Base-by-base conservation (phyloP, 805 yeast species). In the Yarrowia porcina region DNA sequence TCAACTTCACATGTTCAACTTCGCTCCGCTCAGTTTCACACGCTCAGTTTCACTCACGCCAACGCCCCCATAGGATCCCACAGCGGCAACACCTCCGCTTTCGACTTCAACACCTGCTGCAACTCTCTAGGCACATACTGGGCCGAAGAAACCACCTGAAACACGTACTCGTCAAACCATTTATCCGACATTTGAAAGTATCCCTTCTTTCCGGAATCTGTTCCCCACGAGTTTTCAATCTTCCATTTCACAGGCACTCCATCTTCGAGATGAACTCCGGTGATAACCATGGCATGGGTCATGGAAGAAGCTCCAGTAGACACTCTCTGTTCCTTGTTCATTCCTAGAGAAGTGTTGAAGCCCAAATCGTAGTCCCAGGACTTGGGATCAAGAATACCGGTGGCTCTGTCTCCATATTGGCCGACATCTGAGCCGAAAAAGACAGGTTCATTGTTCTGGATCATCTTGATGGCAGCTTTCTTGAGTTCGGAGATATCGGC, bases 351-450 rank as follows among this genome's bases (percentile, higher is more conserved):
- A n/a, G 69, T 68, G 64, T 67, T 67, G 64, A 69, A 68, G 4
- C 70, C 71, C 63, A 85, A 73, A 66, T 82, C 76, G 74, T 84
- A 88, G 69, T 87, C 86, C 83, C 85, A 90, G 21, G 87, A 80
- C 41, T 82, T 80, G 25, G 83, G 75, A 71, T 89, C 96, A 82
- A 90, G 86, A 54, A 89, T 73, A 61, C 97, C 97, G 10, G 83
- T 72, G 20, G 72, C 73, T 63, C 79, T 79, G 72, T 86, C 83
- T 81, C 80, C 82, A 74, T 78, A 90, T 72, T 87, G 86, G 23
- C 93, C 94, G n/a, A 92, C 89, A 73, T 90, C 96, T 17, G 92
- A 86, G 15, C 96, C 96, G 71, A 90, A 90, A 77, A 90, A 90
- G 8, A 90, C 89, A 0, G 96, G 87, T 76, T 87, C 87, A 74